Percentiles rank a stretch among this genome's conserved stretches.
phyloP scores from a whole-genome alignment of 2,329 filamentous ascomycete species.

The Corinectria fuckeliana region DNA sequence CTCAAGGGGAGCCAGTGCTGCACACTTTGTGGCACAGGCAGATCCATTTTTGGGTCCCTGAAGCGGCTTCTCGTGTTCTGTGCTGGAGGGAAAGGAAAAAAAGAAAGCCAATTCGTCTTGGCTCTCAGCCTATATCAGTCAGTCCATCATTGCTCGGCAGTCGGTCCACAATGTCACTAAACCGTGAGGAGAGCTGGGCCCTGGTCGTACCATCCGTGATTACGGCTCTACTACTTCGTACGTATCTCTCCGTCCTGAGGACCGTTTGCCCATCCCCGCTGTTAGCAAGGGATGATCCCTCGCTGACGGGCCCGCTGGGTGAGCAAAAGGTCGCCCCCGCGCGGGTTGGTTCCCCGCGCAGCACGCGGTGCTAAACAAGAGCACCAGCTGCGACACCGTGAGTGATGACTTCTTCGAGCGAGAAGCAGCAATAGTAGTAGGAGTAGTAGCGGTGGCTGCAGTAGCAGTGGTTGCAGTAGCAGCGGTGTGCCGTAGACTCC shows the following conservation, averaged over 20 bases:
- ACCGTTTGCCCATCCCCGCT: slow-evolving; percentile 1
- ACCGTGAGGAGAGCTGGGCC: slow-evolving; percentile 1
- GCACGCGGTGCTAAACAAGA: not conserved
- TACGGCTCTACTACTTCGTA: slow-evolving; percentile 12
- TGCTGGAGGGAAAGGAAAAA: no score
- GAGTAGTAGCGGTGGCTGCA: slow-evolving; percentile 13
- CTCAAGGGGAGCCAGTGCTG: slow-evolving; percentile 1
- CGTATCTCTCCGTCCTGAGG: slow-evolving; percentile 3
- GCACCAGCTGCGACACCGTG: not conserved
- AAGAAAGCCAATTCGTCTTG: not conserved
- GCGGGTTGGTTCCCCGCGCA: not conserved
- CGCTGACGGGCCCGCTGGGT: not conserved
- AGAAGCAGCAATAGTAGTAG: not conserved
- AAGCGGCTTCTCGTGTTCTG: not conserved
- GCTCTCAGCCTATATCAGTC: slow-evolving; percentile 10
- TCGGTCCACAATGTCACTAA: slow-evolving; percentile 13
- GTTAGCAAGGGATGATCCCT: slow-evolving; percentile 9
- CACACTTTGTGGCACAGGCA: slow-evolving; percentile 1
- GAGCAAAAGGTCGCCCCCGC: slow-evolving; percentile 1
- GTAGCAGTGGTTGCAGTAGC: slow-evolving; percentile 32
- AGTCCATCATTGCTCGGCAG: slow-evolving; percentile 10
- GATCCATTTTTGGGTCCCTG: no score
- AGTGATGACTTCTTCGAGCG: slow-evolving; percentile 1
- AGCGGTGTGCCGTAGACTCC: slow-evolving; percentile 32
- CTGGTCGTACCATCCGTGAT: slow-evolving; percentile 2